phyloP scores from a whole-genome alignment of 345 rosid species.

The Hirschfeldia incana region DNA sequence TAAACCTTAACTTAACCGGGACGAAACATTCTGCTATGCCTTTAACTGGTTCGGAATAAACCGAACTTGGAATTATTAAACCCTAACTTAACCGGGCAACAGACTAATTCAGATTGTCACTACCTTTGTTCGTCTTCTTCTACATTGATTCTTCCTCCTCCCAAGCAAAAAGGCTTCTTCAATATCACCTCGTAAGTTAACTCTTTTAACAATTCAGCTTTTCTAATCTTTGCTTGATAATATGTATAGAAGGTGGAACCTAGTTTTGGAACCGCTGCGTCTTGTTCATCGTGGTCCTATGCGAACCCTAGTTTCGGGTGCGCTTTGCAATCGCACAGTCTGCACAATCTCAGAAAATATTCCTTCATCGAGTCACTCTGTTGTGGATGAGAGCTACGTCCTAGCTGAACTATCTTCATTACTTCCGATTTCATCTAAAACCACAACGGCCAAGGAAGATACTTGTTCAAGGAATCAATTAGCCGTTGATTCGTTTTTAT shows the following conservation, averaged over 20 bases:
- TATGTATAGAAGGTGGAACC: slow-evolving; percentile 22
- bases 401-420: slow-evolving; percentile 62
- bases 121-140: neutral
- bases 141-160: neutral
- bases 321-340: neutral
- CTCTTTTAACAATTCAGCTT: neutral
- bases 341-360: neutral
- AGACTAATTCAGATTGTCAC: neutral
- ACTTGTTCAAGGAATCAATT: slow-evolving; percentile 4
- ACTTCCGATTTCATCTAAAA: slow-evolving; percentile 45
- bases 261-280: slow-evolving; percentile 9
- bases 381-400: slow-evolving; percentile 51
- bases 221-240: neutral
- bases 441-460: slow-evolving; percentile 22
- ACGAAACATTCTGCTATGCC: neutral
- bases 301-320: neutral
- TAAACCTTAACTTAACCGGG: neutral
- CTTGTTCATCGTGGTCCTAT: neutral
- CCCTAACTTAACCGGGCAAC: slow-evolving; percentile 25
- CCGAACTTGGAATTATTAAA: neutral
- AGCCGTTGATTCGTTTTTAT: slow-evolving; percentile 51
- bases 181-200: slow-evolving; percentile 30
- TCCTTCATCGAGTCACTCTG: slow-evolving; percentile 13
- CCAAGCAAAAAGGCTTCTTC: slow-evolving; percentile 19
- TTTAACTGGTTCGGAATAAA: neutral